Evolutionary conservation across 2,329 filamentous ascomycete genomes (phyloP), one percentile per base, ranked within the genome.

Genomic region (Trichophyton equinum): DNA sequence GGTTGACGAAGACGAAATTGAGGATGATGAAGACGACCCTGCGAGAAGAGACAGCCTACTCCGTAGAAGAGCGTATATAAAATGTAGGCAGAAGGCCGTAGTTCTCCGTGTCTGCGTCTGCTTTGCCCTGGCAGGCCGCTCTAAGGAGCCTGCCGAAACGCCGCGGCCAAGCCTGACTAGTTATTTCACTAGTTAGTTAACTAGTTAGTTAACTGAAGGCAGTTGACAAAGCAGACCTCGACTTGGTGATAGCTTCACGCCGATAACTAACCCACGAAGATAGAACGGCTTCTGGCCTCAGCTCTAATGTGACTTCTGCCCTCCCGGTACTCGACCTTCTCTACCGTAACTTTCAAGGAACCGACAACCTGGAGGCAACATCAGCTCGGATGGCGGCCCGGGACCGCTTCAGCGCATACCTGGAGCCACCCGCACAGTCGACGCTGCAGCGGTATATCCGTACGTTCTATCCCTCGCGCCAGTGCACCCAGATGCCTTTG

Each of bases 371-470:
- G 92, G 92, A 97, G 83, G 92, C 94, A 73, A 87, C 91, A 73
- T 95, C 91, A 73, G 91, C 91, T 76, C 87, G 94, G 73, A 95
- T 95, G 81, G 94, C 92, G 71, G 88, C 91, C 70, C 86, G 92
- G 77, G 92, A 96, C 80, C 91, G 91, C 75, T 97, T 94, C 82
- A 85, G 85, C 76, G 87, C 87, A 73, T 86, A 88, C 77, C 85
- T 85, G 72, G 85, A 88, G 73, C 85, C 88, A 64, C 57, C 57
- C 20, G 84, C 87, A 61, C 84, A 88, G 65, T 92, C 91, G 62
- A 90, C 91, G 73, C 83, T 99, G 63, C 91, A 95, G 78, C 88
- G 94, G 76, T 96, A 91, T 76, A 95, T 99, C 75, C 85, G 82
- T 84, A 76, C 64, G 80, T 73, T 30, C 58, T 47, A 9, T 57